phyloP scores from a whole-genome alignment of 2,329 filamentous ascomycete species.

The Diaporthe citri region DNA sequence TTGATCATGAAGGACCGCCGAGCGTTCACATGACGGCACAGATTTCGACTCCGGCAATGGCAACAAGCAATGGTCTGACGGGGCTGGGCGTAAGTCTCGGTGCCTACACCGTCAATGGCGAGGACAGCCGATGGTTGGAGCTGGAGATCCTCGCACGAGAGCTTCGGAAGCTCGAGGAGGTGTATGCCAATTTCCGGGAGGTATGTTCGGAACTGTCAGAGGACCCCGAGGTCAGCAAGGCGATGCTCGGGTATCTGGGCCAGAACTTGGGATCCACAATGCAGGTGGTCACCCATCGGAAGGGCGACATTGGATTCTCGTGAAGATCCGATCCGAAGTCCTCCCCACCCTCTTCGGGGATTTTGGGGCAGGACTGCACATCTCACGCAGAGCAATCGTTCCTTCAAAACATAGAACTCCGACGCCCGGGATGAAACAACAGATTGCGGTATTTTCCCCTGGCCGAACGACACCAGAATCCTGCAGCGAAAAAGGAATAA shows the following conservation, averaged over 20 bases:
- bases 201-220: conserved; percentile 55
- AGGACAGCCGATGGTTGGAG: conserved; percentile 61
- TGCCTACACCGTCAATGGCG: conserved; percentile 58
- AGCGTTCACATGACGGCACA: conserved; percentile 37
- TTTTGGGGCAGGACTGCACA: not conserved
- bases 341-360: conserved; percentile 4
- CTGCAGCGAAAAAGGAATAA: not conserved
- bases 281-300: conserved; percentile 55
- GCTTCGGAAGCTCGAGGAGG: conserved; percentile 60
- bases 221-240: conserved; percentile 58
- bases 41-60: conserved; percentile 35
- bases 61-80: conserved; percentile 24
- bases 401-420: not conserved
- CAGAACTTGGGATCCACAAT: conserved; percentile 58
- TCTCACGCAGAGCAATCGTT: not conserved
- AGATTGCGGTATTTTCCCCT: conserved; percentile 1
- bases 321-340: conserved; percentile 35
- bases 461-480: not conserved
- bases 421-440: conserved; percentile 18
- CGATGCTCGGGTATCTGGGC: conserved; percentile 60
- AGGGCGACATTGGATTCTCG: conserved; percentile 48
- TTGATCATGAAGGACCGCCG: conserved; percentile 48
- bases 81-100: conserved; percentile 57
- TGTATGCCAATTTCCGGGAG: conserved; percentile 59
- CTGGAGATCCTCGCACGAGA: conserved; percentile 63